These are phyloP conservation scores for Hortaea sp. DNA, from an alignment of 2,329 filamentous ascomycete species.

Conservation along the genomic window DNA sequence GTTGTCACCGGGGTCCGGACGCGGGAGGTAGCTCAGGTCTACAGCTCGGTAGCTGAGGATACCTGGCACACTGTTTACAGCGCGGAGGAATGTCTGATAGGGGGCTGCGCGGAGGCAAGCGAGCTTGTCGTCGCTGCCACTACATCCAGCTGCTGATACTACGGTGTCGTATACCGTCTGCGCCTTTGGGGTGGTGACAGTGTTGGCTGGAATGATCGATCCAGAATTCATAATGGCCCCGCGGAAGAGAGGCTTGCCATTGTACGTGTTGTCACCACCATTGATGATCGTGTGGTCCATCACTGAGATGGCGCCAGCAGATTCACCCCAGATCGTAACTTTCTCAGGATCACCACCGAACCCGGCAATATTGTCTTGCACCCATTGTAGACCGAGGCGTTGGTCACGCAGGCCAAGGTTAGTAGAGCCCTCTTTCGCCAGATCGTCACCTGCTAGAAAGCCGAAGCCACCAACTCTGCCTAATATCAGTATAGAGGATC, in stretches of 20 bases:
- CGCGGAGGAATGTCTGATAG: slow-evolving; percentile 45
- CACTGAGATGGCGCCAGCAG: slow-evolving; percentile 53
- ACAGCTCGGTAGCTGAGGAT: slow-evolving; percentile 59
- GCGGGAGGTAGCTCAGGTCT: slow-evolving; percentile 62
- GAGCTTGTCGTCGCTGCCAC: slow-evolving; percentile 32
- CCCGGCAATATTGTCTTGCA: slow-evolving; percentile 41
- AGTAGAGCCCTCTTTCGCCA: slow-evolving; percentile 24
- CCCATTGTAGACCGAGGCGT: slow-evolving; percentile 25
- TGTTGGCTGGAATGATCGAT: slow-evolving; percentile 46
- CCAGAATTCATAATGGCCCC: slow-evolving; percentile 72
- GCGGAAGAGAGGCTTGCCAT: slow-evolving; percentile 64
- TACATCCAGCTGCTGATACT: slow-evolving; percentile 37
- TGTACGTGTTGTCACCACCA: slow-evolving; percentile 62
- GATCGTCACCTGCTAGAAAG: slow-evolving; percentile 24
- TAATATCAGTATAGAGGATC: neutral
- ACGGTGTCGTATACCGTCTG: slow-evolving; percentile 46
- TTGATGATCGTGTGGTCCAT: slow-evolving; percentile 68
- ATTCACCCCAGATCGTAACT: slow-evolving; percentile 66
- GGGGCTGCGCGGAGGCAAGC: slow-evolving; percentile 38
- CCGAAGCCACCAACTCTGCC: slow-evolving; percentile 25
- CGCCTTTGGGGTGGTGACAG: slow-evolving; percentile 55
- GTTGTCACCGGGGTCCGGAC: slow-evolving; percentile 51
- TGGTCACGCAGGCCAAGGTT: slow-evolving; percentile 27
- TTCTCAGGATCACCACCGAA: slow-evolving; percentile 52
- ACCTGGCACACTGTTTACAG: slow-evolving; percentile 59